Conservation (phyloP, 73 alveolate species). For the Breviolum minutum region DNA sequence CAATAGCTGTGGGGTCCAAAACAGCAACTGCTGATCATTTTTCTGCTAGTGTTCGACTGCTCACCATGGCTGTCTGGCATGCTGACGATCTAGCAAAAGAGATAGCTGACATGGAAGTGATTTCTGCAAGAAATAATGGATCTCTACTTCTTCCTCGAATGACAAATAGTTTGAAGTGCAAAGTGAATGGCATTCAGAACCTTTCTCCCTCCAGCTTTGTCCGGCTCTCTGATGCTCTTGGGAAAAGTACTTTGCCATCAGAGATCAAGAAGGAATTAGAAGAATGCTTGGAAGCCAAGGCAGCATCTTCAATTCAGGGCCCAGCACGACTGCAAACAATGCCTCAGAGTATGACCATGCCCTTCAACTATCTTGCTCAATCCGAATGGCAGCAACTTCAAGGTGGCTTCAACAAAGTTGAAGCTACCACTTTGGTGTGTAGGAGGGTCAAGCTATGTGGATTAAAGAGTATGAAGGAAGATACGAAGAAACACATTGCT, state of each 20-base stretch:
- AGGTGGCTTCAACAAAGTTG: background rate
- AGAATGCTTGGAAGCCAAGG: background rate
- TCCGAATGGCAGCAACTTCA: background rate
- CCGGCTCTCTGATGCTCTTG: background rate
- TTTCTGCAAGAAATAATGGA: background rate
- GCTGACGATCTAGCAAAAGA: background rate
- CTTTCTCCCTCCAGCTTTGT: background rate
- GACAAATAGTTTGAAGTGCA: background rate
- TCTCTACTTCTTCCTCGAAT: background rate
- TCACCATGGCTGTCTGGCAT: background rate
- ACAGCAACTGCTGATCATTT: background rate
- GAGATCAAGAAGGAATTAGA: background rate
- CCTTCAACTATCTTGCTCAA: background rate
- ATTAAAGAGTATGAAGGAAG: background rate
- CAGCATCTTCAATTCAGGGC: background rate
- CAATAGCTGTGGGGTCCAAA: background rate
- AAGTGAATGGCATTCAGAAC: background rate
- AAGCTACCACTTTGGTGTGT: background rate
- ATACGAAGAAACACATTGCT: background rate
- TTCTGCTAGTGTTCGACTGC: background rate
- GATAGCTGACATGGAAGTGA: background rate
- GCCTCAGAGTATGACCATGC: background rate
- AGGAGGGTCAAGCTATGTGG: background rate
- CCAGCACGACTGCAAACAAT: background rate
- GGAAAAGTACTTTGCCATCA: background rate